phyloP scores from a whole-genome alignment of 2,329 filamentous ascomycete genomes.

The Cladosporium halotolerans region DNA sequence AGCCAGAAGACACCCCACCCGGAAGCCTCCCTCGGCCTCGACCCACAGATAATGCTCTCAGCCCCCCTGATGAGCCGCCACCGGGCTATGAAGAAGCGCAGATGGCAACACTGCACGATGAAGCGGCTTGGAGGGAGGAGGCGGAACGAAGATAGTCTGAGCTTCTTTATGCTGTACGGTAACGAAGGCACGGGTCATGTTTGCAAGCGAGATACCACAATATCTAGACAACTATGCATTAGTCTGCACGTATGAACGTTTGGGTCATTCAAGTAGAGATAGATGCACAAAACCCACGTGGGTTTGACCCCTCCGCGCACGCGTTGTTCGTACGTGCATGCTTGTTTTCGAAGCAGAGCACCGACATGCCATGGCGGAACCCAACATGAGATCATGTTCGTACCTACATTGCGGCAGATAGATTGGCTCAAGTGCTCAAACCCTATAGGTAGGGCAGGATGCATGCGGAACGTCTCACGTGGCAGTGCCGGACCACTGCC shows the following conservation, averaged over 20 bases:
- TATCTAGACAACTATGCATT: not conserved
- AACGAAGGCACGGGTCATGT: not conserved
- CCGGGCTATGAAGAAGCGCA: conserved; percentile 91
- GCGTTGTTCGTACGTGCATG: too few relatives aligned
- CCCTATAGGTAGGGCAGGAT: not conserved
- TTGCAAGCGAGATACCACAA: conserved; percentile 2
- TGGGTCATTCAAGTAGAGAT: too few relatives aligned
- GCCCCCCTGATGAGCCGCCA: conserved; percentile 66
- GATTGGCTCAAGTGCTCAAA: not conserved
- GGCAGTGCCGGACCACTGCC: not conserved
- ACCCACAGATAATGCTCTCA: conserved; percentile 30
- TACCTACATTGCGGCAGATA: not conserved
- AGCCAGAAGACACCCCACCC: conserved; percentile 17
- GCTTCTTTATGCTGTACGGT: not conserved
- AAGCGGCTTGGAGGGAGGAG: conserved; percentile 52
- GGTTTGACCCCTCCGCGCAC: too few relatives aligned
- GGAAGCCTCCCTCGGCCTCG: conserved; percentile 17
- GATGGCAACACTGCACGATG: conserved; percentile 68
- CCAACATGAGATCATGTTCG: too few relatives aligned
- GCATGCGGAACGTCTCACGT: conserved; percentile 1
- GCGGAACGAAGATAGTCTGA: conserved; percentile 5
- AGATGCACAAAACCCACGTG: too few relatives aligned
- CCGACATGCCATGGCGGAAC: too few relatives aligned
- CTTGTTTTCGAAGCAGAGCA: too few relatives aligned
- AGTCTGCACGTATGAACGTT: not conserved